A percentile compares a stretch with the other conserved stretches of the same genome.
phyloP scores from a whole-genome alignment of 2,329 filamentous ascomycete species.

The Fusarium compactum region DNA sequence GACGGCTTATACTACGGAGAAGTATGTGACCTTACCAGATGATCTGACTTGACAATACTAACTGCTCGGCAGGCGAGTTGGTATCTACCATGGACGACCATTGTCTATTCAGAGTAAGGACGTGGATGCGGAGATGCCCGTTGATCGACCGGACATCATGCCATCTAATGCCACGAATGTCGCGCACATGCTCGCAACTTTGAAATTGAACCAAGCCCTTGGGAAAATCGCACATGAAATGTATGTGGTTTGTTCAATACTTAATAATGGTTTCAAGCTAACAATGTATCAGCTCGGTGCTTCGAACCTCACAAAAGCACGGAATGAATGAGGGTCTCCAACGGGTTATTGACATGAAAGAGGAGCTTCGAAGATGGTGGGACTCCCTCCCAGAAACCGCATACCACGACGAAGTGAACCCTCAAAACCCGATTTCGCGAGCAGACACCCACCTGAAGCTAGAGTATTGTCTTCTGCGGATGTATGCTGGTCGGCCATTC shows the following conservation, averaged over 20 bases:
- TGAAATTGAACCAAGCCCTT: constrained; percentile 54
- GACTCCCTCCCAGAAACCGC: constrained; percentile 51
- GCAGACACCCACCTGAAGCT: constrained; percentile 64
- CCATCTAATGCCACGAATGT: constrained; percentile 57
- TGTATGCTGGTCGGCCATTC: constrained; percentile 67
- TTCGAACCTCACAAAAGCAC: constrained; percentile 51
- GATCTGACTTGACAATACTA: constrained; percentile 15
- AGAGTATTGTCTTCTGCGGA: constrained; percentile 64
- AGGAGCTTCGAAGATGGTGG: constrained; percentile 56
- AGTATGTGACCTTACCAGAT: constrained; percentile 51
- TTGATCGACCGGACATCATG: constrained; percentile 59
- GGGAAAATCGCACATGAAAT: constrained; percentile 56
- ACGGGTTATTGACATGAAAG: constrained; percentile 53
- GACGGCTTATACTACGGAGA: constrained; percentile 68
- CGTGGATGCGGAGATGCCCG: constrained; percentile 65
- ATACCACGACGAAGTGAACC: constrained; percentile 55
- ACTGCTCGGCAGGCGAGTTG: constrained; percentile 59
- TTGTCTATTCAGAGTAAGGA: constrained; percentile 65
- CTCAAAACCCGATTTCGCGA: constrained; percentile 57
- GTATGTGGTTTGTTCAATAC: constrained; percentile 42
- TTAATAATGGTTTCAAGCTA: constrained; percentile 14
- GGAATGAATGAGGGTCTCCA: constrained; percentile 51
- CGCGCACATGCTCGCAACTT: constrained; percentile 60
- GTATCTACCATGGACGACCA: constrained; percentile 67
- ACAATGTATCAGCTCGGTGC: constrained; percentile 47